Evolutionary conservation across 1,139 yeast genomes (phyloP).

Genomic region (Yamadazyma buinensis): DNA sequence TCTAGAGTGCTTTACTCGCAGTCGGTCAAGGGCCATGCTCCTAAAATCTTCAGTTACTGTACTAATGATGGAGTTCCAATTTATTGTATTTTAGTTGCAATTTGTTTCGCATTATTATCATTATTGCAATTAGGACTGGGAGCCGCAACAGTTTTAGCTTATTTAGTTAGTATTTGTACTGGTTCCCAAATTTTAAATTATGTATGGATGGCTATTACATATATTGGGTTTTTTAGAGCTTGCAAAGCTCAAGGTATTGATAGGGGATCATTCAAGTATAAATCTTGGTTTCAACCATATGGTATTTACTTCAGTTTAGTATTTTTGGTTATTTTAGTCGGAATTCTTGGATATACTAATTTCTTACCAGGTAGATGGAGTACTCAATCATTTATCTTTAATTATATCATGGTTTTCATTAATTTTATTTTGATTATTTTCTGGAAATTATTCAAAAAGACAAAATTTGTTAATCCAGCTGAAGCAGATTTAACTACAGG

Average conservation of each 20-base stretch:
- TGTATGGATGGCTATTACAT: slow-evolving; percentile 65
- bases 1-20: slow-evolving; percentile 42
- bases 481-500: slow-evolving; percentile 36
- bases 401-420: slow-evolving; percentile 38
- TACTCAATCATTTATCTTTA: slow-evolving; percentile 37
- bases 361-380: slow-evolving; percentile 31
- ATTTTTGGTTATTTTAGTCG: slow-evolving; percentile 32
- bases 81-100: slow-evolving; percentile 56
- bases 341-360: slow-evolving; percentile 37
- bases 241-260: slow-evolving; percentile 60
- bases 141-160: slow-evolving; percentile 64
- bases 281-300: slow-evolving; percentile 76
- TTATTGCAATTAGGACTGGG: slow-evolving; percentile 55
- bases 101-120: slow-evolving; percentile 59
- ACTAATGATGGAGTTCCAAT: slow-evolving; percentile 44
- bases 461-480: slow-evolving; percentile 24
- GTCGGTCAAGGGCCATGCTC: slow-evolving; percentile 39
- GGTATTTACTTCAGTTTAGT: slow-evolving; percentile 50
- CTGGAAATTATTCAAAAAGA: slow-evolving; percentile 31
- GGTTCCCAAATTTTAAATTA: slow-evolving; percentile 72
- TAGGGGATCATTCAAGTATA: slow-evolving; percentile 65
- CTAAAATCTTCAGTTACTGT: slow-evolving; percentile 30
- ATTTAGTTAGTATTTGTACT: slow-evolving; percentile 75
- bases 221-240: slow-evolving; percentile 58
- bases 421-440: slow-evolving; percentile 20